These are phyloP conservation scores for Globisporangium cylindrosporum DNA, from an alignment of 352 stramenopile species.

Conservation along the genomic window DNA sequence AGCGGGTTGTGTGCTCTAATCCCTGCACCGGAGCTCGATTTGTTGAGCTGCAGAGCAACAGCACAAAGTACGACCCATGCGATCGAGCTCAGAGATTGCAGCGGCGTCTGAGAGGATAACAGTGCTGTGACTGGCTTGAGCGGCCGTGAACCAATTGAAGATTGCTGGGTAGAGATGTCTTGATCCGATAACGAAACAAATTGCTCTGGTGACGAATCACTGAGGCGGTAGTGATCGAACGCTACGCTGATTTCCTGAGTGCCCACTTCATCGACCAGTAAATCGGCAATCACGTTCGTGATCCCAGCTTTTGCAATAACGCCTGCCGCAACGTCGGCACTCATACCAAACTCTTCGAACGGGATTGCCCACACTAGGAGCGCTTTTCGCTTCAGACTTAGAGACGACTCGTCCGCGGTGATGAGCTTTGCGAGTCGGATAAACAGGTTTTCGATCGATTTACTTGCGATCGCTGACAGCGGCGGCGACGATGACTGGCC, in stretches of 20 bases:
- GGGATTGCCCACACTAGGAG: constrained; percentile 36
- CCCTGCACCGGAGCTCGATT: constrained; percentile 9
- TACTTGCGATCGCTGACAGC: background rate
- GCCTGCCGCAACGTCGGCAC: constrained; percentile 3
- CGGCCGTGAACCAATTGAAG: constrained; percentile 4
- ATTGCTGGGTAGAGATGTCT: background rate
- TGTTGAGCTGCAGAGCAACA: constrained; percentile 29
- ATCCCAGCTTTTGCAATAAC: constrained; percentile 22
- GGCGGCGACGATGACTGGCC: background rate
- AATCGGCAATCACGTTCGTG: constrained; percentile 12
- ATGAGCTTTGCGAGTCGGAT: constrained; percentile 41
- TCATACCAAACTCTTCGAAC: constrained; percentile 8
- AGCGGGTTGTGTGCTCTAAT: background rate
- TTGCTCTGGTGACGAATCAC: background rate
- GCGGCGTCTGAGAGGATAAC: constrained; percentile 22
- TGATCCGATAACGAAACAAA: background rate
- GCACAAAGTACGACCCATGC: constrained; percentile 35
- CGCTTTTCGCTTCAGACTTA: constrained; percentile 41
- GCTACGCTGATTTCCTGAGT: background rate
- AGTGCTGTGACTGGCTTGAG: constrained; percentile 18
- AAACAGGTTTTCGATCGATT: constrained; percentile 55
- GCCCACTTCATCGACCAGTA: constrained; percentile 7
- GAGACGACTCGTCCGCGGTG: constrained; percentile 32
- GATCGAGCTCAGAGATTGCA: constrained; percentile 27
- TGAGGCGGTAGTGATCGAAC: background rate